Base-by-base conservation (phyloP, 176 grass and related monocot species). In the Musa acuminata region DNA sequence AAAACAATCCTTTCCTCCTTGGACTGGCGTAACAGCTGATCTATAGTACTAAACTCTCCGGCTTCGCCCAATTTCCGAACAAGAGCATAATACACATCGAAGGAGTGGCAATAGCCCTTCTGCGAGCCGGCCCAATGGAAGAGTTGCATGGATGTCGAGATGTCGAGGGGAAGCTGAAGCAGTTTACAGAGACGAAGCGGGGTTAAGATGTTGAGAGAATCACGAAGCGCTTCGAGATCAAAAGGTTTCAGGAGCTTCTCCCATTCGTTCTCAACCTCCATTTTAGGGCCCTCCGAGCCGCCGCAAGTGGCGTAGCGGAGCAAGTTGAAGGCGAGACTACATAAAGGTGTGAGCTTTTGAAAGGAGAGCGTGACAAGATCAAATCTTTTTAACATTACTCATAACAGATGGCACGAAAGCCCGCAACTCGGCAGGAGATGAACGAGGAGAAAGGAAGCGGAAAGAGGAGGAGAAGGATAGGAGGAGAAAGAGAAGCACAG, bases 201-300 rank as follows among this genome's bases (percentile, higher is more conserved):
- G 53, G 91, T 92, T 27, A 97, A 75, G 73, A 64, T 79, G 27
- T 79, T 82, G 9, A 88, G 81, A 27, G 87, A 90, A 49, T 74
- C 55, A 48, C 94, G 94, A 59, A 97, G 87, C 66, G 76, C 80
- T 67, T 87, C 82, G n/a, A 97, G 90, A 19, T 93, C 87, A 84
- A 97, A 90, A 0, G 87, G 90, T 11, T 77, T 87, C 8, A 97
- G 87, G 13, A 92, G 76, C 77, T 90, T 85, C 74, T 89, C 87
- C 87, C 87, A 90, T 14, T 78, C 75, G 75, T 87, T 83, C 64
- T 79, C 69, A 27, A 62, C 2, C 11, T 35, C 64, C 51, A 72
- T 71, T 69, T 8, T 19, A 54, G 43, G 53, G 16, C 54, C 26
- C 14, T 64, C 55, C 9, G 55, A 66, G 51, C 51, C 68, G 51